Evolutionary conservation across 2,329 filamentous ascomycete genomes (phyloP).

Genomic region (Trichoderma simmonsii): DNA sequence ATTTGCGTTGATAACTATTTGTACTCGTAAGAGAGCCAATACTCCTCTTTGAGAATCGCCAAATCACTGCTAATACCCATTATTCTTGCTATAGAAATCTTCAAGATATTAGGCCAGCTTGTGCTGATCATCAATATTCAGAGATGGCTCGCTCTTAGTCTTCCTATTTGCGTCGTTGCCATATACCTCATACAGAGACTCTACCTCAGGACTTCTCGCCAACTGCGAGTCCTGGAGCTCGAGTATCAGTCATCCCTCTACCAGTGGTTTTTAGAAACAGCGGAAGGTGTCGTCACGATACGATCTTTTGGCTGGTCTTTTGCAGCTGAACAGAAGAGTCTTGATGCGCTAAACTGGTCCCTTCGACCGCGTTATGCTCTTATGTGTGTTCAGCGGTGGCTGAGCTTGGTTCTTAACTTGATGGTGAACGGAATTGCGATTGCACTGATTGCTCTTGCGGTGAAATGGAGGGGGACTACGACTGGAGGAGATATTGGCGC

Average conservation of each 20-base stretch:
- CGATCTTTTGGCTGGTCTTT: constrained; percentile 29
- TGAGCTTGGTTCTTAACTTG: constrained; percentile 45
- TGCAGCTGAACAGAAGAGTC: constrained; percentile 32
- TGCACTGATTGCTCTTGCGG: constrained; percentile 36
- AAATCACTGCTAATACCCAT: neutral
- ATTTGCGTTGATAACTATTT: constrained; percentile 30
- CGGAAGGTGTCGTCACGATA: constrained; percentile 28
- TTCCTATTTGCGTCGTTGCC: constrained; percentile 36
- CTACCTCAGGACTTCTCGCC: constrained; percentile 51
- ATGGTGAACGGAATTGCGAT: constrained; percentile 37
- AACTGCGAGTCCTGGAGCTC: constrained; percentile 54
- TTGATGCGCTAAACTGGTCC: constrained; percentile 38
- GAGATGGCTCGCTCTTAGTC: constrained; percentile 40
- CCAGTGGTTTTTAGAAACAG: constrained; percentile 39
- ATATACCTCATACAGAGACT: constrained; percentile 28
- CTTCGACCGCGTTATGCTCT: constrained; percentile 35
- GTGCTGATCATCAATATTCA: constrained; percentile 45
- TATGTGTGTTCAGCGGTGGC: constrained; percentile 47
- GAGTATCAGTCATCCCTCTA: constrained; percentile 50
- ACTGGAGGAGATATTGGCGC: constrained; percentile 24
- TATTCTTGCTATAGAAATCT: constrained; percentile 28
- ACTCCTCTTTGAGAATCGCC: neutral
- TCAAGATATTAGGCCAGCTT: constrained; percentile 41
- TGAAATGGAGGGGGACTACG: constrained; percentile 24
- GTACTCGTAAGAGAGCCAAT: constrained; percentile 20